A percentile compares a stretch with the other conserved stretches of the same genome.
phyloP scores from a whole-genome alignment of 1,284 basidiomycete genomes.

The Anthracocystis panici-leucophaei region DNA sequence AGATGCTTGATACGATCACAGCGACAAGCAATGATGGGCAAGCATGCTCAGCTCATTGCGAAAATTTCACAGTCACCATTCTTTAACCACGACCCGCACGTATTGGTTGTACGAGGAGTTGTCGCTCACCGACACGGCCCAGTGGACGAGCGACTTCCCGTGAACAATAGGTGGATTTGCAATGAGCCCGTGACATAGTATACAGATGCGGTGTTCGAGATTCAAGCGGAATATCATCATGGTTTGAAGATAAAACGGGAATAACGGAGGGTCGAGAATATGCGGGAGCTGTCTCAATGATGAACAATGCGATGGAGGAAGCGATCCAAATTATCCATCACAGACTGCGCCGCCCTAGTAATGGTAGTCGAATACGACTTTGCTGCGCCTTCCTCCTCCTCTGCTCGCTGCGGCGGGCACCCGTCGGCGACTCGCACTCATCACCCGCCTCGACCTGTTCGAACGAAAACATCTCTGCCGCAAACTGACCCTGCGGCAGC shows the following conservation, averaged over 20 bases:
- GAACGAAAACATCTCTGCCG: conserved; percentile 23
- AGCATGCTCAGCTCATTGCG: background rate
- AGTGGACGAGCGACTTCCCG: background rate
- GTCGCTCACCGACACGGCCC: no score
- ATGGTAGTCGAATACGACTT: conserved; percentile 29
- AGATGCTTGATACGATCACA: background rate
- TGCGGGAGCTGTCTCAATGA: background rate
- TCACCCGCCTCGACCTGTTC: conserved; percentile 35
- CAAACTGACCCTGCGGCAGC: conserved; percentile 26
- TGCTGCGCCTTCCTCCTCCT: background rate
- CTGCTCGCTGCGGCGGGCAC: background rate
- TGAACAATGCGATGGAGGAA: conserved; percentile 20
- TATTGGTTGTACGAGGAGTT: no score
- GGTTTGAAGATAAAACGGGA: no score
- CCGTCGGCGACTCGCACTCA: conserved; percentile 15
- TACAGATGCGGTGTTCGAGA: background rate
- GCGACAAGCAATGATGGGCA: background rate
- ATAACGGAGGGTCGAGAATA: no score
- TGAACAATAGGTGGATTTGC: background rate
- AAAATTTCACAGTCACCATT: conserved; percentile 16
- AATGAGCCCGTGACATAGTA: background rate
- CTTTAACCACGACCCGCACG: background rate
- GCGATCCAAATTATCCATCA: conserved; percentile 38
- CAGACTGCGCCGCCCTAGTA: conserved; percentile 22
- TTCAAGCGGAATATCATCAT: background rate